Evolutionary conservation across 441 rosid genomes (phyloP).

Genomic region (Sinapis alba): DNA sequence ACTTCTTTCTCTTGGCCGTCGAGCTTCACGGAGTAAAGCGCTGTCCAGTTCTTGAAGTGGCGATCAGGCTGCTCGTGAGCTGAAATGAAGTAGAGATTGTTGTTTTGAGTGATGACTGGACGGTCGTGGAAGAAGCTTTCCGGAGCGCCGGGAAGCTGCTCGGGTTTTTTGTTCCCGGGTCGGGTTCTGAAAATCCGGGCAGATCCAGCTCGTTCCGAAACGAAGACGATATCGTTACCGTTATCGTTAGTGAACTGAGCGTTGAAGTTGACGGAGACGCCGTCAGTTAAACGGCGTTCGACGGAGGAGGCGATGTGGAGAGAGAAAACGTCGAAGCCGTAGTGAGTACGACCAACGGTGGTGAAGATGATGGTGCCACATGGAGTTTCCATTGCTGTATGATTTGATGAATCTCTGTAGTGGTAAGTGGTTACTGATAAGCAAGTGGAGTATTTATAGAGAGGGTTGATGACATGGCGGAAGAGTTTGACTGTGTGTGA

Average conservation of each 20-base stretch:
- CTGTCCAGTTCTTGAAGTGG: slow-evolving; percentile 67
- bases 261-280: slow-evolving; percentile 73
- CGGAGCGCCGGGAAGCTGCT: slow-evolving; percentile 48
- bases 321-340: slow-evolving; percentile 86
- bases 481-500: slow-evolving; percentile 18
- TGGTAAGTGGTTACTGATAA: neutral
- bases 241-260: slow-evolving; percentile 57
- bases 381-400: slow-evolving; percentile 45
- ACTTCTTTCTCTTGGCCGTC: neutral
- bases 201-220: slow-evolving; percentile 73
- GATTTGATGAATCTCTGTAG: neutral
- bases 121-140: slow-evolving; percentile 78
- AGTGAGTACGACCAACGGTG: slow-evolving; percentile 64
- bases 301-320: slow-evolving; percentile 33
- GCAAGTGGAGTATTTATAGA: slow-evolving; percentile 13
- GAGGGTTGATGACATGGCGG: neutral
- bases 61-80: slow-evolving; percentile 68
- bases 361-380: slow-evolving; percentile 71
- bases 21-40: slow-evolving; percentile 52
- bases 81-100: slow-evolving; percentile 63
- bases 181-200: slow-evolving; percentile 52
- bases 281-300: slow-evolving; percentile 62
- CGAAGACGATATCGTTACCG: slow-evolving; percentile 46
- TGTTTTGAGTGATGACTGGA: slow-evolving; percentile 45
- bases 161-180: slow-evolving; percentile 41